Percentiles rank a stretch among this genome's conserved stretches.
These are phyloP conservation scores for Tricholoma saponaceum DNA, from an alignment of 768 basidiomycete genomes.

Conservation along the genomic window DNA sequence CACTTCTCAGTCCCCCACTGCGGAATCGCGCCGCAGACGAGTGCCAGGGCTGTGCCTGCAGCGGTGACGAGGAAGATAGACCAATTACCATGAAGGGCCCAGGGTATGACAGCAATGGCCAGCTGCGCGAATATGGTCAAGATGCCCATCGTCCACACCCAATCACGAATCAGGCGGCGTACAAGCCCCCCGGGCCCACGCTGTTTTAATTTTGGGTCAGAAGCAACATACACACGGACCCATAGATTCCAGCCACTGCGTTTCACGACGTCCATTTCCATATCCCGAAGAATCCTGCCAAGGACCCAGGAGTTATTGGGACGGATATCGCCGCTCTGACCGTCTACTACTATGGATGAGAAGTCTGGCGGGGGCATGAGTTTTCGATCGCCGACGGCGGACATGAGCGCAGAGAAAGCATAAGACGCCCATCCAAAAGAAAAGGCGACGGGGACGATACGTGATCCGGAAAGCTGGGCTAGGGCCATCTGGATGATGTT, in stretches of 20 bases:
- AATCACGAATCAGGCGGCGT: constrained; percentile 22
- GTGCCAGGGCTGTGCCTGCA: constrained; percentile 22
- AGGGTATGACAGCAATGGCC: constrained; percentile 24
- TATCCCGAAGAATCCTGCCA: constrained; percentile 24
- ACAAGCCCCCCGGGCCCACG: constrained; percentile 2
- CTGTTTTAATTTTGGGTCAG: constrained; percentile 6
- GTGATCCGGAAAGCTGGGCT: constrained; percentile 18
- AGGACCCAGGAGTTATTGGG: constrained; percentile 24
- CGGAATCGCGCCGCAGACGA: constrained; percentile 19
- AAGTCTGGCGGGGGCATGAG: constrained; percentile 24
- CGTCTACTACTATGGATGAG: constrained; percentile 14
- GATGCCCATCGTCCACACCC: constrained; percentile 22
- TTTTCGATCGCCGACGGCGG: constrained; percentile 17
- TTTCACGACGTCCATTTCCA: constrained; percentile 4
- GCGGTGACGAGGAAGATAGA: constrained; percentile 23
- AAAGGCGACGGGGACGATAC: constrained; percentile 26
- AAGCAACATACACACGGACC: constrained; percentile 19
- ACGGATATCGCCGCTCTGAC: constrained; percentile 19
- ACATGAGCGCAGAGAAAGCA: constrained; percentile 20
- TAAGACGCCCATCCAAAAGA: constrained; percentile 31
- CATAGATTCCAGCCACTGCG: background rate
- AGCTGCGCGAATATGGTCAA: constrained; percentile 21
- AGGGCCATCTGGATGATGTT: constrained; percentile 26
- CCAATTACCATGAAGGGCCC: constrained; percentile 21
- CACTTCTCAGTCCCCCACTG: constrained; percentile 29